phyloP scores from a whole-genome alignment of 352 stramenopile genomes.

The Sclerospora graminicola region DNA sequence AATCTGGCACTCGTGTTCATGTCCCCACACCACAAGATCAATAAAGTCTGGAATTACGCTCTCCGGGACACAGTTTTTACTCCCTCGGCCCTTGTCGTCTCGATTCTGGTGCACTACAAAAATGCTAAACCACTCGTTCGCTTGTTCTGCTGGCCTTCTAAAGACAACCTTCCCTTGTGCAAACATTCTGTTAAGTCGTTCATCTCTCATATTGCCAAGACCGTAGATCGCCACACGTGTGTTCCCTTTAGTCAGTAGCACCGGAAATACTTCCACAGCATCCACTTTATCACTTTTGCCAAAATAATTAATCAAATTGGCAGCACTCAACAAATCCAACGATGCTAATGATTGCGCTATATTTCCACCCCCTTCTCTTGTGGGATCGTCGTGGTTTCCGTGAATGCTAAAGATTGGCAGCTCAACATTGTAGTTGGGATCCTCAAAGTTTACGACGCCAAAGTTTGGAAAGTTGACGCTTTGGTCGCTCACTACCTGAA shows the following conservation, averaged over 20 bases:
- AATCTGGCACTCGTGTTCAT: conserved; percentile 98
- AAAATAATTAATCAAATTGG: conserved; percentile 99
- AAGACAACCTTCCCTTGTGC: conserved; percentile 93
- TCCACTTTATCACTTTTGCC: conserved; percentile 90
- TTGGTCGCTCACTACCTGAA: conserved; percentile 88
- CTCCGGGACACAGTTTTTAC: conserved; percentile 97
- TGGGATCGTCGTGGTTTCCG: conserved; percentile 99
- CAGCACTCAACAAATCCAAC: conserved; percentile 90
- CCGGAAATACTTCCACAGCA: conserved; percentile 91
- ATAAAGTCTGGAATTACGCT: conserved; percentile 98
- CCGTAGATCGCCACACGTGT: conserved; percentile 97
- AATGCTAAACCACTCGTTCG: conserved; percentile 94
- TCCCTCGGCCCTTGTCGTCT: conserved; percentile 84
- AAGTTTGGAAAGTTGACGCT: conserved; percentile 86
- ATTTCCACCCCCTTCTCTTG: conserved; percentile 74
- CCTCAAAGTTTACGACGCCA: conserved; percentile 94
- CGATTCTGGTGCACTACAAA: conserved; percentile 99
- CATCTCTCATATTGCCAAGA: conserved; percentile 97
- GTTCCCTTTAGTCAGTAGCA: conserved; percentile 92
- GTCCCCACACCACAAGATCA: conserved; percentile 94
- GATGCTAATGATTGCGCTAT: conserved; percentile 84
- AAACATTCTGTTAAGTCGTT: conserved; percentile 97
- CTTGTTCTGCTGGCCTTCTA: conserved; percentile 65
- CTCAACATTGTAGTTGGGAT: conserved; percentile 91
- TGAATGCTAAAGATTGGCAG: conserved; percentile 98